Evolutionary conservation across 352 stramenopile species (phyloP), one percentile per base, ranked within the genome.

Genomic region (Globisporangium paddicum): DNA sequence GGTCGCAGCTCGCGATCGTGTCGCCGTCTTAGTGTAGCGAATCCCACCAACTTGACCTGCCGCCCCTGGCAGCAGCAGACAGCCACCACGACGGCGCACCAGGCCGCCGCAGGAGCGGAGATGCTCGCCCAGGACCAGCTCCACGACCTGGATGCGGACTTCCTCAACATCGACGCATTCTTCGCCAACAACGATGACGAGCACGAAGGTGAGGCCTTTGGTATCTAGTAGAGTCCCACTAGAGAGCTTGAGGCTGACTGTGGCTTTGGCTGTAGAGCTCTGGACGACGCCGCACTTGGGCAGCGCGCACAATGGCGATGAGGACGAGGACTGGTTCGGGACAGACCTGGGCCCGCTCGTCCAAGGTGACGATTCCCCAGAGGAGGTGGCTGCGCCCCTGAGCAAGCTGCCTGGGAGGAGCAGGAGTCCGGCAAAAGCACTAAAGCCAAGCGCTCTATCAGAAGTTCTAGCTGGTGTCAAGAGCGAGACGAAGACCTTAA

Each of bases 91-190:
- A 58, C 51, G 53, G 54, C 18, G 46, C 26, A 53, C 26, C 46
- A 53, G 26, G 46, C 26, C 41, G 54, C 41, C 47, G 34, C 45
- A 41, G 10, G 34, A 51, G 10, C 34, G 21, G 49, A 57, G 47
- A 73, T 73, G 63, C 63, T 68, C 52, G 47, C 67, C 11, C 60
- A 68, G 13, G 44, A 60, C 26, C 54, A 59, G 44, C 51, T 61
- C 19, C 55, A 67, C 8, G 67, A 72, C 44, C 58, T 75, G 37
- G 67, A 72, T 23, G 54, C 64, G 41, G 60, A 72, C 10, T 69
- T 72, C 25, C 54, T 75, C 37, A 75, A 67, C 64, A 71, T 75
- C 25, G 67, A 71, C 46, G 55, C 44, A 4, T 75, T 72, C 57
- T 72, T 75, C 23, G 64, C 44, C 1, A 55, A 54, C 32, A 53